Conservation (phyloP, 2,329 filamentous ascomycete species). For the Pseudogymnoascus sp. region DNA sequence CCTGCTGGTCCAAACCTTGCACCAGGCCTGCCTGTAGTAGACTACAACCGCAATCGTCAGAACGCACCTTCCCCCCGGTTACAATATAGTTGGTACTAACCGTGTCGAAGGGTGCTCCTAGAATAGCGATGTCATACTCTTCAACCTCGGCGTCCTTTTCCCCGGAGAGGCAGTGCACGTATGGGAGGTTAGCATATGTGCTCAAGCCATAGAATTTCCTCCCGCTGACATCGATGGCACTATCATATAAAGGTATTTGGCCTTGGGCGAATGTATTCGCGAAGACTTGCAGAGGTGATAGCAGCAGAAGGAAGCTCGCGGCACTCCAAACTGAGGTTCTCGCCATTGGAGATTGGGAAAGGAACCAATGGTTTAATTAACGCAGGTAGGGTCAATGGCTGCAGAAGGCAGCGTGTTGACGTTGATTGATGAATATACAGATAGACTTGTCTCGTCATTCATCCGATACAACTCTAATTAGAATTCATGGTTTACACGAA, state of each 20-base stretch:
- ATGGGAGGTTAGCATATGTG: constrained; percentile 14
- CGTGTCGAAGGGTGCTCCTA: constrained; percentile 45
- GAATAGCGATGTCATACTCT: constrained; percentile 30
- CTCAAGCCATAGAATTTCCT: constrained; percentile 9
- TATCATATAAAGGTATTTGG: background rate
- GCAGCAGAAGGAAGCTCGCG: background rate
- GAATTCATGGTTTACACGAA: background rate
- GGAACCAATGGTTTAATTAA: background rate
- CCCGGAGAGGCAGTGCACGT: constrained; percentile 11
- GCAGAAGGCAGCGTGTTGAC: background rate
- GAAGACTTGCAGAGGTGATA: background rate
- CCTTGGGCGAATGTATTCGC: background rate
- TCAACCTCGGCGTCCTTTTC: background rate
- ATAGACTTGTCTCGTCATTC: background rate
- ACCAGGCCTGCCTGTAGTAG: constrained; percentile 26
- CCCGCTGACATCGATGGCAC: background rate
- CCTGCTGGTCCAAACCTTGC: constrained; percentile 30
- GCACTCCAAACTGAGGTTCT: background rate
- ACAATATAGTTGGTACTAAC: constrained; percentile 19
- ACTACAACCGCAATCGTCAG: background rate
- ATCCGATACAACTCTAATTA: background rate
- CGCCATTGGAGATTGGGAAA: background rate
- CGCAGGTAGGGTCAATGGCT: background rate
- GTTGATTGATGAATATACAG: background rate
- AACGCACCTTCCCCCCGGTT: background rate